Conservation (phyloP, 1,139 yeast genomes). For the Candida sp. region DNA sequence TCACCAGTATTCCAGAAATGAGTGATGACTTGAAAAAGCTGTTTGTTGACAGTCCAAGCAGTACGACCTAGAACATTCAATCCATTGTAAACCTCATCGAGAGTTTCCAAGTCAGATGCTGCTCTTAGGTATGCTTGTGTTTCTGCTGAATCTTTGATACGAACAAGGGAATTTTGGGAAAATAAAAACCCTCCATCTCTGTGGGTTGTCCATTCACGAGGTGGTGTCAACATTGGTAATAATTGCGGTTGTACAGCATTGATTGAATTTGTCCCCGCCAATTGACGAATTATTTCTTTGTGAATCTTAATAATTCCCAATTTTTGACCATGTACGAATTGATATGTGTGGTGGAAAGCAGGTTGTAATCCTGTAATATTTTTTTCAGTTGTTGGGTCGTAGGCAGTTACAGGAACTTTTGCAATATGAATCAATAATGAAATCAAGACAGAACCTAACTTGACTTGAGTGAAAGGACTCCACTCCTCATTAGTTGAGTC, state of each 20-base stretch:
- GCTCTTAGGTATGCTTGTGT: constrained; percentile 85
- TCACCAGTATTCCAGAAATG: constrained; percentile 87
- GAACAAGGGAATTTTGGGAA: constrained; percentile 58
- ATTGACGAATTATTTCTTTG: constrained; percentile 57
- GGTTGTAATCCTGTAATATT: constrained; percentile 73
- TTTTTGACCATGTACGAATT: constrained; percentile 73
- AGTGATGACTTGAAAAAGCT: constrained; percentile 64
- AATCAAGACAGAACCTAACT: constrained; percentile 77
- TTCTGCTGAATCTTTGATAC: constrained; percentile 87
- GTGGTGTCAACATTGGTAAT: constrained; percentile 90
- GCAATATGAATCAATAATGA: constrained; percentile 81
- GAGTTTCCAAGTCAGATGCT: constrained; percentile 67
- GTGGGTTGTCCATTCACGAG: constrained; percentile 82
- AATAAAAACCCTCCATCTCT: constrained; percentile 82
- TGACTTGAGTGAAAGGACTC: constrained; percentile 62
- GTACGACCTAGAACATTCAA: constrained; percentile 85
- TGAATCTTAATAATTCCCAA: constrained; percentile 83
- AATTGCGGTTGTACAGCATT: constrained; percentile 82
- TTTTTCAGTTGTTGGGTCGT: constrained; percentile 74
- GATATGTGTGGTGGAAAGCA: constrained; percentile 88
- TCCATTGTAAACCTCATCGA: constrained; percentile 72
- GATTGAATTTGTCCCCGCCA: constrained; percentile 65
- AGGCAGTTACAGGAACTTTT: constrained; percentile 70
- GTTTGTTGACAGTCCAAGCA: constrained; percentile 87
- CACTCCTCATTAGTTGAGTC: constrained; percentile 24